Evolutionary conservation across 2,329 filamentous ascomycete species (phyloP), one percentile per base, ranked within the genome.

Genomic region (Thielaviopsis euricoi): DNA sequence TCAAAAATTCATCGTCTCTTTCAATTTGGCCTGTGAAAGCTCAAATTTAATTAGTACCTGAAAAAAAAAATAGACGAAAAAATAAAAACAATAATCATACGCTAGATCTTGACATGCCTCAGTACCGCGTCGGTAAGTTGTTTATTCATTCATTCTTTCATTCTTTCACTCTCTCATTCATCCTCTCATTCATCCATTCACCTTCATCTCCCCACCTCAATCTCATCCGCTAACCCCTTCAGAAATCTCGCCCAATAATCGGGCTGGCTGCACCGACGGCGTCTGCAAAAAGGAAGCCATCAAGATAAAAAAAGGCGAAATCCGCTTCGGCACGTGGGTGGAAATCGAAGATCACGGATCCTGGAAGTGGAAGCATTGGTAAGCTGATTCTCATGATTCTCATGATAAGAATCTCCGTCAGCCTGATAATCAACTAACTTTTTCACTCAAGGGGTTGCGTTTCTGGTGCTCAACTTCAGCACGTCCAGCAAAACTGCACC

Each of bases 331-430:
- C 49, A 78, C 77, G 22, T 87, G 84, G 75, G 78, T 95, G 62
- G 78, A 78, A 9, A 78, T 85, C 29, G 65, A 74, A 0, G 76
- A 79, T 0, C 76, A 83, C 65, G 79, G 80, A 49, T 77, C 76
- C 65, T 95, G 82, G 81, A 70, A 74, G 59, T 97, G 86, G 83
- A 86, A 85, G 67, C 91, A 97, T 69, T 96, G 91, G 91, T 94
- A 76, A 66, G 78, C 64, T 50, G 43, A 13, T 15, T 56, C 40
- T n/a, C 13, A n/a, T n/a, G n/a, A n/a, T 52, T 58, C 52, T 29
- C 23, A 51, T 61, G 23, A 12, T 33, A n/a, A 10, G 9, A 6
- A 33, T 33, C 29, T 10, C n/a, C 29, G 7, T 33, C 29, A 33
- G 29, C 29, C 21, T n/a, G 22, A 17, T 52, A 21, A 46, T 17